Evolutionary conservation across 441 rosid species (phyloP), one percentile per base, ranked within the genome.

Genomic region (Mallotus repandus): DNA sequence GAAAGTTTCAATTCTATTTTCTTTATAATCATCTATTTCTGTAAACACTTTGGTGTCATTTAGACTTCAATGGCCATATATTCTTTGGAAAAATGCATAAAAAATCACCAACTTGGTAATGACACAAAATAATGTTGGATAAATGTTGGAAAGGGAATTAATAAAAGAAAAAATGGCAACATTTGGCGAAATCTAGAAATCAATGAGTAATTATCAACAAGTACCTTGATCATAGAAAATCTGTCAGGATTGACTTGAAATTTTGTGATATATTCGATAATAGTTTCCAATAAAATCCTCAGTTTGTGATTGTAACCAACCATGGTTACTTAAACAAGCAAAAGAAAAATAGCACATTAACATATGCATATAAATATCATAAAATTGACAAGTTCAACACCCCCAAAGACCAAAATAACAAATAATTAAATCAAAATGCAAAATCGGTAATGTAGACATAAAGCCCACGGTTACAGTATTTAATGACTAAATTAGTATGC

Each of bases 211-310:
- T 21, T 48, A 61, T 78, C 22, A 38, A 29, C 32, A 60, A 54
- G 78, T 87, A 95, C 99, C 99, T 91, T 93, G 79, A 93, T 83
- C 68, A 95, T 91, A n/a, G 85, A 81, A 78, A 93, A 95, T 75
- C 98, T 86, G 78, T 91, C 89, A 56, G 89, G 86, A 72, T 84
- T 85, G 77, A 93, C 99, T 84, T 88, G 61, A 68, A 95, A 95
- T 38, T 80, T 82, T 74, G 90, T 89, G 63, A 95, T 89, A 81
- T 91, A 89, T 75, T 84, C 76, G 12, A 90, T 61, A 56, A 95
- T 68, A 60, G 89, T 86, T 83, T 90, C 94, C 78, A 95, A 81
- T 48, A 95, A 81, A 82, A 87, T 85, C 82, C 86, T 85, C 81
- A 95, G 69, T 79, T 91, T 95, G 84, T 93, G 88, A 85, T 91